Base-by-base conservation (phyloP, 148 eudicot species). In the Fagopyrum esculentum region DNA sequence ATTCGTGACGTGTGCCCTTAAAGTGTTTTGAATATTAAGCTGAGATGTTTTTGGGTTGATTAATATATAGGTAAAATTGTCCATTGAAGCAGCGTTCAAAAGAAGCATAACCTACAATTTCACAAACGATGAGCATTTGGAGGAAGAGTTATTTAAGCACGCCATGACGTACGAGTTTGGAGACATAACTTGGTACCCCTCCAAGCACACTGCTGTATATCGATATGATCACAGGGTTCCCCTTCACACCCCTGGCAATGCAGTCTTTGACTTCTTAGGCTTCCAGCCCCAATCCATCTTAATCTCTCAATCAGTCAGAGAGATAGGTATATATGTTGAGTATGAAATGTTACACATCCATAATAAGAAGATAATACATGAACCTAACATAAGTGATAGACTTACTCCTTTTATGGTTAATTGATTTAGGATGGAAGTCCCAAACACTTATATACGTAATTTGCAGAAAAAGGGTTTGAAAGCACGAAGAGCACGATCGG, bases 131-230 rank as follows among this genome's bases (percentile, higher is more conserved):
- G 82, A 43, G 29, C 81, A 73, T 0, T 77, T 93, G 5, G 96
- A 90, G 78, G 76, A 81, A 2, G 81, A 75, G 19, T 87, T 77
- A 66, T 56, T 76, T 11, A 76, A 84, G 0, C 96, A 90, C 75
- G 98, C 81, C 43, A 89, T 77, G 77, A 81, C 78, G 22, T 79
- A 85, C 69, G 98, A 93, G 75, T 93, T 93, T 82, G 96, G 86
- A 47, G 98, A 93, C 71, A 90, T 93, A 51, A 82, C 85, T 11
- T 93, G 96, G 98, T 89, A 93, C 72, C 96, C 98, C 29, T 93
- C 98, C 50, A 81, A 76, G 74, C 81, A 82, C n/a, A 83, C 79
- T 1, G 93, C 89, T 6, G 93, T 86, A 3, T 87, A 90, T 55
- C 80, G 93, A 77, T 77, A 85, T 56, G 98, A 92, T 61, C 78